Conservation (phyloP, 169 alveolate species). For the Neospora caninum region DNA sequence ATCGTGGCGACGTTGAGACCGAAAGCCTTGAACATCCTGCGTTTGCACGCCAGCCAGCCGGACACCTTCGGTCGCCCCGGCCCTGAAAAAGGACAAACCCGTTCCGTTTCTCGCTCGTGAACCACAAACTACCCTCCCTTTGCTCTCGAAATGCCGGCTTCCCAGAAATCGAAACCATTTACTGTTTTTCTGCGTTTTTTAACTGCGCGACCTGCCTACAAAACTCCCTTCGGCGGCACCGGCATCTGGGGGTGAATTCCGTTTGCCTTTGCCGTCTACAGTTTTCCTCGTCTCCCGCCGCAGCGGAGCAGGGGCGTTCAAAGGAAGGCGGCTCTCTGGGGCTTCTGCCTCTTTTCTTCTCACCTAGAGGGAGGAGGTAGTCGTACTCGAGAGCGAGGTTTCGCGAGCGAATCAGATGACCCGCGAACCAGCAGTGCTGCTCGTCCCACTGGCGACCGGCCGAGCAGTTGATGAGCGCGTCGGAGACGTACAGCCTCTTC, state of each 20-base stretch:
- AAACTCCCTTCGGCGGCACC: too few species aligned
- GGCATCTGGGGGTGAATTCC: too few species aligned
- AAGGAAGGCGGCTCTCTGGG: too few species aligned
- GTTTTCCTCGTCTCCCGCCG: too few species aligned
- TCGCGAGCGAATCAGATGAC: slow-evolving; percentile 81
- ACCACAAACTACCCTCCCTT: too few species aligned
- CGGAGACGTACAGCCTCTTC: slow-evolving; percentile 75
- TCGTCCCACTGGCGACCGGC: slow-evolving; percentile 86
- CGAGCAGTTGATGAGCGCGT: slow-evolving; percentile 83
- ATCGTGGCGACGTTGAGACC: slow-evolving; percentile 82
- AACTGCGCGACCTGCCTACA: too few species aligned
- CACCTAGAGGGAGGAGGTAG: slow-evolving; percentile 78
- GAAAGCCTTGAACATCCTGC: slow-evolving; percentile 79
- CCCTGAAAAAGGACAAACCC: neutral
- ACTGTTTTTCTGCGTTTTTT: too few species aligned
- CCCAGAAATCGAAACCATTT: too few species aligned
- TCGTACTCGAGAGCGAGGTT: slow-evolving; percentile 85
- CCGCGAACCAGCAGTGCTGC: slow-evolving; percentile 85
- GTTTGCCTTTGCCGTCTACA: too few species aligned
- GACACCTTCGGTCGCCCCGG: slow-evolving; percentile 76
- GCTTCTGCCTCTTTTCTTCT: neutral
- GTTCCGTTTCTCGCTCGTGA: too few species aligned
- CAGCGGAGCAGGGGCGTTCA: too few species aligned
- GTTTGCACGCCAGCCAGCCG: slow-evolving; percentile 80
- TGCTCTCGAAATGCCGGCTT: too few species aligned